These are phyloP conservation scores for Erythrophleum fordii DNA, from an alignment of 306 rosid species.

Conservation along the genomic window DNA sequence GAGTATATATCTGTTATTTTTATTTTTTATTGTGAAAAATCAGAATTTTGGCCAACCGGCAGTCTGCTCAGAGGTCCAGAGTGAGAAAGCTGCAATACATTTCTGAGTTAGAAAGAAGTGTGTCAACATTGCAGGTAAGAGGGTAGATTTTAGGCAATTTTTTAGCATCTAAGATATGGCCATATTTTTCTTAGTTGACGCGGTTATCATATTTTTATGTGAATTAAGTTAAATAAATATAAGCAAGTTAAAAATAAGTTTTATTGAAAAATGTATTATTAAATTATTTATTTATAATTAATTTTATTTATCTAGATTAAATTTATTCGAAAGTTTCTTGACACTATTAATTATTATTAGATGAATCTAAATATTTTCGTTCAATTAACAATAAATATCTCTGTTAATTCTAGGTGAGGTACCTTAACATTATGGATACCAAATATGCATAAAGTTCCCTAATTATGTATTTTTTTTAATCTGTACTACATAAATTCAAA, in stretches of 20 bases:
- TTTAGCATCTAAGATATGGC: neutral
- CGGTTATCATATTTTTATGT: neutral
- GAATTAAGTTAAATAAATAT: neutral
- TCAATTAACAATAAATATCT: too few relatives aligned
- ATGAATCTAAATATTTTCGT: neutral
- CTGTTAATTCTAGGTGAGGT: too few relatives aligned
- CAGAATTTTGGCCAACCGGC: slow-evolving; percentile 76
- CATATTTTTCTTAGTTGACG: neutral
- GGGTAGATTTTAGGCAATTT: neutral
- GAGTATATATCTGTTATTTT: neutral
- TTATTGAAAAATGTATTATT: neutral
- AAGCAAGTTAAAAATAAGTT: neutral
- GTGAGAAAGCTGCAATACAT: slow-evolving; percentile 75
- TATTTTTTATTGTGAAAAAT: neutral
- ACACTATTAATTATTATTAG: too few relatives aligned
- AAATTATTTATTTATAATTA: too few relatives aligned
- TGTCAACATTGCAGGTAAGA: slow-evolving; percentile 65
- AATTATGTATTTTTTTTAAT: too few relatives aligned
- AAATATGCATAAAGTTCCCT: too few relatives aligned
- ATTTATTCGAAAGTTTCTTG: neutral
- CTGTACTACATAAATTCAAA: too few relatives aligned
- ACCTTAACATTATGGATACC: too few relatives aligned
- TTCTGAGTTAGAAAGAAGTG: slow-evolving; percentile 71
- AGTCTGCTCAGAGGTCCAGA: slow-evolving; percentile 76
- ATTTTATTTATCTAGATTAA: neutral